Evolutionary conservation across 2,329 filamentous ascomycete species (phyloP).

Genomic region (Hymenotorrendiella dingleyae): DNA sequence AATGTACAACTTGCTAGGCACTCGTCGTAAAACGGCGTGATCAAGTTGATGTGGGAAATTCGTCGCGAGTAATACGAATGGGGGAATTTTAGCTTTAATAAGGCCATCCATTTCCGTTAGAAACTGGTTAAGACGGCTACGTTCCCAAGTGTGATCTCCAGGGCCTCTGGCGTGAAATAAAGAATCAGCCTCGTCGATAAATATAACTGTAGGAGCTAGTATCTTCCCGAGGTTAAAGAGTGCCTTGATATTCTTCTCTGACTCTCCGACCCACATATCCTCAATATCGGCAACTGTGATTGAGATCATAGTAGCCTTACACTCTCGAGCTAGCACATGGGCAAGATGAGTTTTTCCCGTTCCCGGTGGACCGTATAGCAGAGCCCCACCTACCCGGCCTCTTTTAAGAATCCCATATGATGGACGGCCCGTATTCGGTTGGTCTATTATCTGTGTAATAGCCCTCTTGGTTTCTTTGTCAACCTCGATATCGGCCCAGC

Average conservation of each 20-base stretch:
- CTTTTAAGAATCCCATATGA: constrained; percentile 5
- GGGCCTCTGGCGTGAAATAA: constrained; percentile 71
- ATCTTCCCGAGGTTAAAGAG: constrained; percentile 86
- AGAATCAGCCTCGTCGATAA: constrained; percentile 92
- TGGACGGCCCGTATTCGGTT: too few species aligned
- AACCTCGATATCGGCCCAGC: not conserved
- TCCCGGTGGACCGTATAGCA: constrained; percentile 80
- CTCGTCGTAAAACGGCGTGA: constrained; percentile 67
- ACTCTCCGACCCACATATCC: constrained; percentile 89
- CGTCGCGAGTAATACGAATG: constrained; percentile 94
- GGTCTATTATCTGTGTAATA: not conserved
- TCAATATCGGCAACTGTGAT: constrained; percentile 84
- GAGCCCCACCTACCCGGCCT: constrained; percentile 20
- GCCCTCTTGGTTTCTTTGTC: not conserved
- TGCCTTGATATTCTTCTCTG: constrained; percentile 87
- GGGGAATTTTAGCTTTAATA: constrained; percentile 66
- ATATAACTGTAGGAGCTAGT: constrained; percentile 81
- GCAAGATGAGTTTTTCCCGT: constrained; percentile 65
- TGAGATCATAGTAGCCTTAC: constrained; percentile 68
- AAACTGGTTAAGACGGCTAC: constrained; percentile 91
- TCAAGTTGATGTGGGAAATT: constrained; percentile 92
- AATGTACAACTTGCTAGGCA: constrained; percentile 64
- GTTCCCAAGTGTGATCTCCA: constrained; percentile 58
- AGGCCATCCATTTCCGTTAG: constrained; percentile 92
- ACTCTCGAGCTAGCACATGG: constrained; percentile 59